Percentiles rank a stretch among this genome's conserved stretches.
Evolutionary conservation across 2,329 filamentous ascomycete species (phyloP).

Genomic region (Fusarium sp.): DNA sequence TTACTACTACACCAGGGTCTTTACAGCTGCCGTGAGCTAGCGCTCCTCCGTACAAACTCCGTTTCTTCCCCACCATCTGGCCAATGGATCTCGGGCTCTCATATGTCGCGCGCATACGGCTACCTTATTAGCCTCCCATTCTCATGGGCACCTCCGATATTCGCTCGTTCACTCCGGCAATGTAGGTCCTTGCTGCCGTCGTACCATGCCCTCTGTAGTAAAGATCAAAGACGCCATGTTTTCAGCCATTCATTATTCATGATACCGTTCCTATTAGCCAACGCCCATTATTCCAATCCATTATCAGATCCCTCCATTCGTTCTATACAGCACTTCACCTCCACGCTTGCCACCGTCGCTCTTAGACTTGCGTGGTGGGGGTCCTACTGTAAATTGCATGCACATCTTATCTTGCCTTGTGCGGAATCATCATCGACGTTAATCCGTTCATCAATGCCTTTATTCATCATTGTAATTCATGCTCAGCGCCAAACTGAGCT

Average conservation of each 20-base stretch:
- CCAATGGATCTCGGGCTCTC: slow-evolving; percentile 2
- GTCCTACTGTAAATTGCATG: neutral
- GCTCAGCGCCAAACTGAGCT: slow-evolving; percentile 16
- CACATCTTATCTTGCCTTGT: slow-evolving; percentile 31
- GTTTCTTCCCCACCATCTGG: slow-evolving; percentile 16
- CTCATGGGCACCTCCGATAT: slow-evolving; percentile 26
- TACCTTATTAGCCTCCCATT: slow-evolving; percentile 19
- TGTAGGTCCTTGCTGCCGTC: slow-evolving; percentile 20
- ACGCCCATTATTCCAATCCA: slow-evolving; percentile 32
- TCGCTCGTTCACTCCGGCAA: slow-evolving; percentile 24
- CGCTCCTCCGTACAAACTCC: slow-evolving; percentile 11
- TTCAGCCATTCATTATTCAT: slow-evolving; percentile 24
- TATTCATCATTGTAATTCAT: neutral
- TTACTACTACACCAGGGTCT: slow-evolving; percentile 13
- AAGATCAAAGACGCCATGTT: slow-evolving; percentile 21
- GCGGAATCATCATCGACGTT: slow-evolving; percentile 31
- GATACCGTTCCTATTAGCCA: slow-evolving; percentile 36
- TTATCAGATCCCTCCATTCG: slow-evolving; percentile 36
- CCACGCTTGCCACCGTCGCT: slow-evolving; percentile 28
- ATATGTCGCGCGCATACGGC: slow-evolving; percentile 17
- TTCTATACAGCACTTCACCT: slow-evolving; percentile 8
- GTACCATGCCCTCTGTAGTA: slow-evolving; percentile 22
- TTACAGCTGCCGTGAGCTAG: neutral
- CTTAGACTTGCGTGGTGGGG: slow-evolving; percentile 19
- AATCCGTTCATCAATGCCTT: slow-evolving; percentile 1